phyloP scores from a whole-genome alignment of 129 eudicot genomes.

The Erigeron canadensis region DNA sequence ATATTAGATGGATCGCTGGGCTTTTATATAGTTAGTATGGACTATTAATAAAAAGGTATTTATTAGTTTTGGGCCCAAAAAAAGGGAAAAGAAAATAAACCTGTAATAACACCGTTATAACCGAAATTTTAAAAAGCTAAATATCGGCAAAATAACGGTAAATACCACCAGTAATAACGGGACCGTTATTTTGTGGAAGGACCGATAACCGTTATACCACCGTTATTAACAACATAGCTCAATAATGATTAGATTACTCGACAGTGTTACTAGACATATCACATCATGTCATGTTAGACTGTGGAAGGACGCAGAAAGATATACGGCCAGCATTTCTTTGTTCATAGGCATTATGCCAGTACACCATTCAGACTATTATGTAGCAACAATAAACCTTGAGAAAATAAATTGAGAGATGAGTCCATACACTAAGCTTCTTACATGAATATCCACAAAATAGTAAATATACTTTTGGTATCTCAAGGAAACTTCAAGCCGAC shows the following conservation, averaged over 20 bases:
- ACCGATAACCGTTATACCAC: too few relatives aligned
- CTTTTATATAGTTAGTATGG: too few relatives aligned
- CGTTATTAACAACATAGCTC: too few relatives aligned
- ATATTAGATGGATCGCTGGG: too few relatives aligned
- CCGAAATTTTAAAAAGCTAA: too few relatives aligned
- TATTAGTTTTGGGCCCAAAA: too few relatives aligned
- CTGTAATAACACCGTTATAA: too few relatives aligned
- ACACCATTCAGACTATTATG: neutral
- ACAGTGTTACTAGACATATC: constrained; percentile 15
- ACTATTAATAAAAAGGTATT: too few relatives aligned
- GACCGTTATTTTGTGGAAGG: too few relatives aligned
- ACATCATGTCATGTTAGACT: constrained; percentile 6
- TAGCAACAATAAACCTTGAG: constrained; percentile 2
- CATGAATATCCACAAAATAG: neutral
- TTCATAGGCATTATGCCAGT: neutral
- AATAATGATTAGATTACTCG: neutral
- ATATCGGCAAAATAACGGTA: too few relatives aligned
- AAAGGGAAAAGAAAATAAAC: too few relatives aligned
- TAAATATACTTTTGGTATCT: neutral
- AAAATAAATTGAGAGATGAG: neutral
- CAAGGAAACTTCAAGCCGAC: constrained; percentile 8
- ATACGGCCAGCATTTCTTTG: neutral
- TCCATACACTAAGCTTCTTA: neutral
- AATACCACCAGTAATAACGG: too few relatives aligned
- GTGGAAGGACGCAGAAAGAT: neutral